Evolutionary conservation across 2,329 filamentous ascomycete species (phyloP).

Genomic region (Hysterium pulicare): DNA sequence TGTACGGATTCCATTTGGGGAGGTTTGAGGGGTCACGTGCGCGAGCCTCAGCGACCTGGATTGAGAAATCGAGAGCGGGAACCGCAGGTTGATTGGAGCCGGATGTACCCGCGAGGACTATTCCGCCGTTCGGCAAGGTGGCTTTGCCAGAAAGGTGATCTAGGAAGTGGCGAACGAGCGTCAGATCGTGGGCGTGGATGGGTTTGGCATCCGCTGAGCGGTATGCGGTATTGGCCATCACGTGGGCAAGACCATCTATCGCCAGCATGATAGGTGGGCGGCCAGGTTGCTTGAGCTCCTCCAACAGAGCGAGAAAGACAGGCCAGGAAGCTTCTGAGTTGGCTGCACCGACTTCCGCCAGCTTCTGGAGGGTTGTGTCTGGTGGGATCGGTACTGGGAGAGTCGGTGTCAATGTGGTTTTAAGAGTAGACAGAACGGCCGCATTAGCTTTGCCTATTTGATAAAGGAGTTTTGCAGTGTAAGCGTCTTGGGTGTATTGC

Average conservation of each 20-base stretch:
- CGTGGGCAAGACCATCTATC: slow-evolving; percentile 75
- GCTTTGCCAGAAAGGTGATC: slow-evolving; percentile 57
- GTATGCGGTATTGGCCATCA: slow-evolving; percentile 78
- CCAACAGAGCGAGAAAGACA: slow-evolving; percentile 77
- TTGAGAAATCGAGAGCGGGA: slow-evolving; percentile 65
- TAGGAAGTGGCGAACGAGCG: slow-evolving; percentile 70
- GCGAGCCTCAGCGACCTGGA: slow-evolving; percentile 51
- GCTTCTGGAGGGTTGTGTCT: slow-evolving; percentile 61
- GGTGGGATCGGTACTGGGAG: slow-evolving; percentile 59
- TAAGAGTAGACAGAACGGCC: slow-evolving; percentile 55
- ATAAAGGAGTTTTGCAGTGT: slow-evolving; percentile 70
- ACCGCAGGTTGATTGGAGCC: slow-evolving; percentile 65
- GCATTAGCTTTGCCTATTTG: slow-evolving; percentile 72
- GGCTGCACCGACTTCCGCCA: slow-evolving; percentile 65
- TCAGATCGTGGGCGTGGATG: slow-evolving; percentile 84
- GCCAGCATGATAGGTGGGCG: slow-evolving; percentile 67
- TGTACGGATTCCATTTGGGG: slow-evolving; percentile 51
- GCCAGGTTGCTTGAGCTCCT: slow-evolving; percentile 63
- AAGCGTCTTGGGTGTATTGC: slow-evolving; percentile 73
- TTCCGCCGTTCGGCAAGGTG: slow-evolving; percentile 68
- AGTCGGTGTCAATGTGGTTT: slow-evolving; percentile 52
- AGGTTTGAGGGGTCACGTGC: slow-evolving; percentile 32
- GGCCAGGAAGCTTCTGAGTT: slow-evolving; percentile 77
- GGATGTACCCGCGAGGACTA: slow-evolving; percentile 71
- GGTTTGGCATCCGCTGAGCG: slow-evolving; percentile 64